Evolutionary conservation across 257 asterid species (phyloP), one percentile per base, ranked within the genome.

Genomic region (Solanum tarapatanum): DNA sequence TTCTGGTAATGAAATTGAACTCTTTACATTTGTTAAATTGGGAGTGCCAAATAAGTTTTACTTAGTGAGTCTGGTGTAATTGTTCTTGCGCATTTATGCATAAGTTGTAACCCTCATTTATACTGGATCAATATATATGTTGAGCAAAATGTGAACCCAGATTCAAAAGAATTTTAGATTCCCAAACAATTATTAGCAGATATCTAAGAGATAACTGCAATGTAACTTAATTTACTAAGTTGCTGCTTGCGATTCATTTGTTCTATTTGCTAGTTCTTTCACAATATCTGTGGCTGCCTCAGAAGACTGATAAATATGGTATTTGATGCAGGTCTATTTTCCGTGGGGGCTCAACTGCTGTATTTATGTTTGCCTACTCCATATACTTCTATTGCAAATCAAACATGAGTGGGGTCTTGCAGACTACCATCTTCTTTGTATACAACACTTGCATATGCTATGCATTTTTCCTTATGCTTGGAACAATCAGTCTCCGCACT

Each of bases 341-440:
- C 70, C 91, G 97, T 2, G 98, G 99, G 2, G 98, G 99, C n/a
- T 92, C 98, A 33, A 92, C 95, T 3, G 94, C 96, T 28, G 77
- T 93, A 76, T 94, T 93, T 51, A 97, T 95, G 97, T 93, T 94
- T 72, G 89, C 83, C 45, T 91, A 95, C 88, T 90, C 95, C 87
- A 64, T 93, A 82, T 91, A 88, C 89, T 97, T 92, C 89, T 95
- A 94, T 88, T 74, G 69, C 89, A 91, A 90, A 88, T 95, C 99
- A 76, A 92, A 87, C 70, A 94, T 96, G 97, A 92, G 89, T 2
- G 98, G 98, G 10, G 30, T 91, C 88, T 89, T 94, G 84, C 98
- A 96, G 89, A 89, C 92, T 1, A 51, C 90, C 80, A 88, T 91
- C 94, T 96, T 92, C 90, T 92, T 95, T 37, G 96, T 96, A 60